Base-by-base conservation (phyloP, 306 rosid species). In the Leucaena leucocephala region DNA sequence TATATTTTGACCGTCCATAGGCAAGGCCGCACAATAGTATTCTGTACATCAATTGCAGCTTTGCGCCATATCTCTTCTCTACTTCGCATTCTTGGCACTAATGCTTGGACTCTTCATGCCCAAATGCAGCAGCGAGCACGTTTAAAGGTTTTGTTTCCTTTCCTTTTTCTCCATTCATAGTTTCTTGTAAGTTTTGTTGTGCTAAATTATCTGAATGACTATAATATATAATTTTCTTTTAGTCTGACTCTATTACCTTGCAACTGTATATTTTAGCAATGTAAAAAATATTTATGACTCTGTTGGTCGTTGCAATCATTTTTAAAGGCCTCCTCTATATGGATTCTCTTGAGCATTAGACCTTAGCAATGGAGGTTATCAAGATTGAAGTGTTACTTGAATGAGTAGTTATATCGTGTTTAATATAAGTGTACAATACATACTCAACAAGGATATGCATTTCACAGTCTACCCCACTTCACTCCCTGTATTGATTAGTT, bases 71-170 rank as follows among this genome's bases (percentile, higher is more conserved):
- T 95, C 68, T 88, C 97, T 74, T 94, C 98, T 67, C 71, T 95
- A 78, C 82, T 95, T 82, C 88, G 91, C 70, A 91, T 86, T 76
- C 93, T 95, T 82, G 97, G 94, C 42, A 11, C 85, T 44, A 80
- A 90, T 66, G 91, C 91, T 68, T 89, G 87, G 89, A 90, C 96
- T 43, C 94, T 95, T 83, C 99, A 95, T 78, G 96, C 98, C 75
- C 91, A 93, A 84, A 95, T 89, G 96, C 96, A 93, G 84, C 97
- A 93, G 86, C 88, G 94, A 49, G 92, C 96, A 76, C 96, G 98
- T 73, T 85, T 95, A 61, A 95, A 95, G 94, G 99, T 91, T 91
- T 62, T 64, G 71, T 71, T 27, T 76, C 66, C 69, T 74, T 85
- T 79, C 19, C 75, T 43, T 34, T 43, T 58, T 71, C 72, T 14